A percentile compares a stretch with the other conserved stretches of the same genome.
These are phyloP conservation scores for Plasmopara viticola DNA, from an alignment of 352 stramenopile species.

Conservation along the genomic window DNA sequence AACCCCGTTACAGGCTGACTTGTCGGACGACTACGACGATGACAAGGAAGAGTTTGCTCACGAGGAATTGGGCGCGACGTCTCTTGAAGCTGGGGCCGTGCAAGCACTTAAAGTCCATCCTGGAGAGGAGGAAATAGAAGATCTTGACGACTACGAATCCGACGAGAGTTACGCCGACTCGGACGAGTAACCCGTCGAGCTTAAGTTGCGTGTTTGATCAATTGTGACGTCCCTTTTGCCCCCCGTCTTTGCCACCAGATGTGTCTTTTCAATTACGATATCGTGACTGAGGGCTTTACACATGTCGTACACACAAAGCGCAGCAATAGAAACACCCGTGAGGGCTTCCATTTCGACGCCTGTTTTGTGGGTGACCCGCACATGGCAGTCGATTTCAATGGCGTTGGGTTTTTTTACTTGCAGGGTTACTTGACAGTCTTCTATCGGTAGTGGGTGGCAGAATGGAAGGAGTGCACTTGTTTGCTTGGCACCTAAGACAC, in stretches of 20 bases:
- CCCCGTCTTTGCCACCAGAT: slow-evolving; percentile 88
- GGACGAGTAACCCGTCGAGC: slow-evolving; percentile 16
- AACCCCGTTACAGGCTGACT: background rate
- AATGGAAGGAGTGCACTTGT: slow-evolving; percentile 92
- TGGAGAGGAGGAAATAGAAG: slow-evolving; percentile 24
- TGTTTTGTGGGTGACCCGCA: slow-evolving; percentile 90
- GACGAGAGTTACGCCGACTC: slow-evolving; percentile 56
- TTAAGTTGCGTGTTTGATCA: slow-evolving; percentile 2
- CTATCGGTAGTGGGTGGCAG: slow-evolving; percentile 90
- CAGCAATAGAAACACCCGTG: slow-evolving; percentile 89
- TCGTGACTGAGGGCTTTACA: slow-evolving; percentile 95
- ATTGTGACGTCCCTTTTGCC: slow-evolving; percentile 80
- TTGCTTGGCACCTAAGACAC: slow-evolving; percentile 90
- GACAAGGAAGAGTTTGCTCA: slow-evolving; percentile 22
- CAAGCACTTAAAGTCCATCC: slow-evolving; percentile 1
- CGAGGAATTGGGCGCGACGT: slow-evolving; percentile 20
- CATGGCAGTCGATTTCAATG: slow-evolving; percentile 85
- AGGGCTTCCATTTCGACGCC: slow-evolving; percentile 96
- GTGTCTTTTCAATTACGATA: slow-evolving; percentile 89
- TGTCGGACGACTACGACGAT: slow-evolving; percentile 23
- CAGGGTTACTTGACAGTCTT: slow-evolving; percentile 88
- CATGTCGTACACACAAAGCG: slow-evolving; percentile 98
- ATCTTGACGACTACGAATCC: slow-evolving; percentile 35
- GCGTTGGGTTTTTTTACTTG: slow-evolving; percentile 38
- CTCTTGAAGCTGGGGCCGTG: slow-evolving; percentile 4